A percentile compares a stretch with the other conserved stretches of the same genome.
phyloP scores from a whole-genome alignment of 1,284 basidiomycete species.

The Rhizopogon parksii region DNA sequence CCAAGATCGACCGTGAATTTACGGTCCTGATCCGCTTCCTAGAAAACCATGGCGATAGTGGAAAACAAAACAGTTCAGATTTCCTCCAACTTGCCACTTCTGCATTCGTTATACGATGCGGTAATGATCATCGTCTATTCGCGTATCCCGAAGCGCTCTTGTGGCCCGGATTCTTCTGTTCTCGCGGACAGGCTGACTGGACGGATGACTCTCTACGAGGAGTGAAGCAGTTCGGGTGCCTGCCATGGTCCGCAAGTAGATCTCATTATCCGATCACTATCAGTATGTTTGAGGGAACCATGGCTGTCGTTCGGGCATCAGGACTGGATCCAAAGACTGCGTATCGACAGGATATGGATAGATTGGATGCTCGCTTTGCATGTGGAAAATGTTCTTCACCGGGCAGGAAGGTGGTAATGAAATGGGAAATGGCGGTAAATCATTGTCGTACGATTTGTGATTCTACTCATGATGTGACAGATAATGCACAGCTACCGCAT shows the following conservation, averaged over 20 bases:
- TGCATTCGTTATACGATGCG: background rate
- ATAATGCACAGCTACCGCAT: background rate
- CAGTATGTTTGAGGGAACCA: background rate
- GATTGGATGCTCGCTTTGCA: background rate
- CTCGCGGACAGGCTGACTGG: no score
- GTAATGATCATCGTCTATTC: background rate
- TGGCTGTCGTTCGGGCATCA: background rate
- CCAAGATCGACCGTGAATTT: slow-evolving; percentile 5
- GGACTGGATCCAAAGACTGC: background rate
- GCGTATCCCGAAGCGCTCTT: slow-evolving; percentile 5
- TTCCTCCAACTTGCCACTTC: slow-evolving; percentile 2
- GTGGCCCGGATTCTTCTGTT: background rate
- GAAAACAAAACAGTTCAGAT: background rate
- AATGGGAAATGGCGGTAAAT: slow-evolving; percentile 1
- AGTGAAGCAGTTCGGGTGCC: background rate
- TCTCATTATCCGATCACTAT: background rate
- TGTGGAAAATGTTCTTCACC: background rate
- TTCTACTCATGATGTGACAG: background rate
- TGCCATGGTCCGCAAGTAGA: background rate
- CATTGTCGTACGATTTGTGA: no score
- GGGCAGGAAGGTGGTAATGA: background rate
- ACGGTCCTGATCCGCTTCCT: no score
- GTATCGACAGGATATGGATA: background rate
- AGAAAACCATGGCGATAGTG: background rate
- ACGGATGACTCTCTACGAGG: background rate